These are phyloP conservation scores for Pythium vanterpoolii DNA, from an alignment of 352 stramenopile genomes.

Conservation along the genomic window DNA sequence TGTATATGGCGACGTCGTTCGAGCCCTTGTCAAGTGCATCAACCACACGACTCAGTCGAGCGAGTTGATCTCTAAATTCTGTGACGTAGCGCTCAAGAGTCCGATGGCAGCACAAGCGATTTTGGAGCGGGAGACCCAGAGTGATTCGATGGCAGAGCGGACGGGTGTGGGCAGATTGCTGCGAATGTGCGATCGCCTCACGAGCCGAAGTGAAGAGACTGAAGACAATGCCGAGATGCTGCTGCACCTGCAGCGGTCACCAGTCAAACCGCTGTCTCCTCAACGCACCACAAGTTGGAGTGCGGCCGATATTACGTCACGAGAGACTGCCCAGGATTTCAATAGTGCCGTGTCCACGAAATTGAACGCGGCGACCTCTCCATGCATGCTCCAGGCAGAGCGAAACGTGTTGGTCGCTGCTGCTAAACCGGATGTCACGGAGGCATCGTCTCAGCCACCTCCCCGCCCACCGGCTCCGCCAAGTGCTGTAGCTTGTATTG, in stretches of 20 bases:
- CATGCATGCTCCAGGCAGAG: slow-evolving; percentile 11
- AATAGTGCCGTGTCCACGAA: background rate
- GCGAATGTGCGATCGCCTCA: background rate
- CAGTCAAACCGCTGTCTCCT: background rate
- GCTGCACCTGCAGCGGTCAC: slow-evolving; percentile 19
- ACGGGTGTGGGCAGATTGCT: slow-evolving; percentile 2
- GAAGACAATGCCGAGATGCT: slow-evolving; percentile 20
- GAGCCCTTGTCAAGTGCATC: background rate
- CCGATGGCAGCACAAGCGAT: slow-evolving; percentile 2
- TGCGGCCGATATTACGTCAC: background rate
- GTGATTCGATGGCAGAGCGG: background rate
- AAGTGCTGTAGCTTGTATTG: background rate
- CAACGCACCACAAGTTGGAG: background rate
- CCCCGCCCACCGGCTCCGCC: background rate
- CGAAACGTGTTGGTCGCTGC: background rate
- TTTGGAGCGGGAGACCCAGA: background rate
- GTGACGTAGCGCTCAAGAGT: slow-evolving; percentile 1
- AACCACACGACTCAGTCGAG: background rate
- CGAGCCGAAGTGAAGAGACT: slow-evolving; percentile 16
- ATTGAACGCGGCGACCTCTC: slow-evolving; percentile 7
- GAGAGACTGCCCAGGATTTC: background rate
- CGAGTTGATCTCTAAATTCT: background rate
- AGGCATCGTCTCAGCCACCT: background rate
- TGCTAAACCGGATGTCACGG: background rate
- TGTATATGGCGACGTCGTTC: slow-evolving; percentile 4